phyloP scores from a whole-genome alignment of 352 stramenopile genomes.

The Phytophthora tentaculata region DNA sequence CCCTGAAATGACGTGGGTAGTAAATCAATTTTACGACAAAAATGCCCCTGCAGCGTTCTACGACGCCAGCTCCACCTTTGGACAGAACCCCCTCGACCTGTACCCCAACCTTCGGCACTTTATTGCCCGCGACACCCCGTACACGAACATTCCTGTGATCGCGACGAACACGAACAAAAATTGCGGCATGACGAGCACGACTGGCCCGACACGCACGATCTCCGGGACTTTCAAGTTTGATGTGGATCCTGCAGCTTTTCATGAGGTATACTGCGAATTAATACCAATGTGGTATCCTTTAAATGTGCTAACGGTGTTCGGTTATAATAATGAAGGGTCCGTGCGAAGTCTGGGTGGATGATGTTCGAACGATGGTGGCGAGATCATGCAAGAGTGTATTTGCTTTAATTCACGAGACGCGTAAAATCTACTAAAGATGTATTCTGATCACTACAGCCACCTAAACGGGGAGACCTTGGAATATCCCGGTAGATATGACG shows the following conservation, averaged over 20 bases:
- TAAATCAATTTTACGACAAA: neutral
- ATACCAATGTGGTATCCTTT: too few species aligned
- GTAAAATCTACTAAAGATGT: neutral
- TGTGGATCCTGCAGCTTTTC: neutral
- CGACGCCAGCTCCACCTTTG: neutral
- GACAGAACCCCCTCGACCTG: neutral
- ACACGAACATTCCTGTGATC: neutral
- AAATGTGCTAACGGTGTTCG: too few species aligned
- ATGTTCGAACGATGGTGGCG: neutral
- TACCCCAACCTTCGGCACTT: neutral
- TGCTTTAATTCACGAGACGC: neutral
- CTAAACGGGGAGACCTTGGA: neutral
- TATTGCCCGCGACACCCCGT: neutral
- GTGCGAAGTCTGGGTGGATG: neutral
- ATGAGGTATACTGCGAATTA: neutral
- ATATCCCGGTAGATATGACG: neutral
- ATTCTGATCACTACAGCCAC: neutral
- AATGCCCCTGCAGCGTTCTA: too few species aligned
- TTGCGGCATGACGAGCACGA: neutral
- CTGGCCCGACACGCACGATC: neutral
- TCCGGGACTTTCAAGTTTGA: neutral
- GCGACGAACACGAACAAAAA: neutral
- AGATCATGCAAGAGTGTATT: neutral
- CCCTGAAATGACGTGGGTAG: neutral
- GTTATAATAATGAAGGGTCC: neutral